phyloP scores from a whole-genome alignment of 495 filamentous ascomycete genomes.

The Podospora sp. region DNA sequence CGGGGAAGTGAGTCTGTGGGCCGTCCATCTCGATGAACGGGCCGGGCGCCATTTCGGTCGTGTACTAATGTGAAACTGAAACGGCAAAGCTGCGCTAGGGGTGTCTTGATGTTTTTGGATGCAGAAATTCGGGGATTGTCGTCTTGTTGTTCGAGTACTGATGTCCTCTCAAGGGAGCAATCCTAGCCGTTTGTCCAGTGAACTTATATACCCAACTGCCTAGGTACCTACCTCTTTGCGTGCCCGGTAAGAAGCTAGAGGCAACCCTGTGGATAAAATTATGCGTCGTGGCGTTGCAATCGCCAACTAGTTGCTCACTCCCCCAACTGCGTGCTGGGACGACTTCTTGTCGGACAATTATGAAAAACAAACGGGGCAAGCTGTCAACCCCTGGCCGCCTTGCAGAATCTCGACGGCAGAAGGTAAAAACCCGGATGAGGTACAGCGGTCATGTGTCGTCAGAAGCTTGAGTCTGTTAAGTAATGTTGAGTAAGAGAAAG shows the following conservation, averaged over 20 bases:
- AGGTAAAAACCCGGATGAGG: constrained; percentile 8
- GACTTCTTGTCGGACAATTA: background rate
- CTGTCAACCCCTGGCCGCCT: background rate
- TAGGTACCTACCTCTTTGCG: background rate
- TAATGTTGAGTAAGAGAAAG: constrained; percentile 34
- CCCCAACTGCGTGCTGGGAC: background rate
- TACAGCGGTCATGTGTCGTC: constrained; percentile 31
- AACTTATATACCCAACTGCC: background rate
- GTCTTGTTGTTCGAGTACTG: background rate
- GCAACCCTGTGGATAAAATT: background rate
- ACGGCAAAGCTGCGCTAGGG: background rate
- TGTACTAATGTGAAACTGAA: background rate
- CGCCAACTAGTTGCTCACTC: background rate
- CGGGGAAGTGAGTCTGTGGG: constrained; percentile 50
- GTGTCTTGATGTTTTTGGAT: background rate
- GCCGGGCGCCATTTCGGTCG: constrained; percentile 30
- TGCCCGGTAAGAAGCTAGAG: background rate
- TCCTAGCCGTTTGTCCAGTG: background rate
- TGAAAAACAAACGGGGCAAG: background rate
- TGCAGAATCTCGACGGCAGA: background rate
- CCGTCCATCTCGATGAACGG: constrained; percentile 31
- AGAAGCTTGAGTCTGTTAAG: constrained; percentile 28
- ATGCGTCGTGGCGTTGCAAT: background rate
- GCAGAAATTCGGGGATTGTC: background rate
- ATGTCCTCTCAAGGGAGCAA: background rate